Conservation (phyloP, 306 rosid genomes). For the Trifolium dubium region DNA sequence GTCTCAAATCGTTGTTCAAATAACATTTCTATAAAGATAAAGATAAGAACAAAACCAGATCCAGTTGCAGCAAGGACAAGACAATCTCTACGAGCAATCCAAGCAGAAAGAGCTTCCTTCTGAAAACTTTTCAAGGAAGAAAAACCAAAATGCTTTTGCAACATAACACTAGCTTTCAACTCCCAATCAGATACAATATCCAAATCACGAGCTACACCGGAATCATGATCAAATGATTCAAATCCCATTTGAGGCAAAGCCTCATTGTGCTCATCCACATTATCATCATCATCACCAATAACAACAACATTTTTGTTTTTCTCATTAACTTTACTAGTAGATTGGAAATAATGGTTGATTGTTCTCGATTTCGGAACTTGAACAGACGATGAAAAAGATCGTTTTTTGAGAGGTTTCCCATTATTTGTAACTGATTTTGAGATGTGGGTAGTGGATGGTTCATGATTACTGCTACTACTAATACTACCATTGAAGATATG, state of each 20-base stretch:
- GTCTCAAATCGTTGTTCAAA: not conserved
- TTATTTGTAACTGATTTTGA: slow-evolving; percentile 31
- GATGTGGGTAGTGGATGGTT: slow-evolving; percentile 37
- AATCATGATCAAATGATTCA: slow-evolving; percentile 21
- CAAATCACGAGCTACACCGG: not conserved
- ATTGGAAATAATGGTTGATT: slow-evolving; percentile 66
- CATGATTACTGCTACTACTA: not conserved
- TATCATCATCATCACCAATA: slow-evolving; percentile 2
- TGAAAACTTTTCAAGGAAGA: slow-evolving; percentile 71
- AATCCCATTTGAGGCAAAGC: slow-evolving; percentile 30
- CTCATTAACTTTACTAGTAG: slow-evolving; percentile 40
- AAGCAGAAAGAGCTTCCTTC: slow-evolving; percentile 77
- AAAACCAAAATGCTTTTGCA: slow-evolving; percentile 77
- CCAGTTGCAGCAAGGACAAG: slow-evolving; percentile 96
- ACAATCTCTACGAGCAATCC: slow-evolving; percentile 73
- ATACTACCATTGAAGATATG: slow-evolving; percentile 48
- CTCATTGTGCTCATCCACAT: slow-evolving; percentile 45
- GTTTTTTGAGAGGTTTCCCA: slow-evolving; percentile 43
- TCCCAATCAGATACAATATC: slow-evolving; percentile 60
- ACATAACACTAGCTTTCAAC: slow-evolving; percentile 48
- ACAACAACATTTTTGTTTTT: slow-evolving; percentile 34
- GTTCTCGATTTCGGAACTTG: slow-evolving; percentile 69
- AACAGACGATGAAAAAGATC: slow-evolving; percentile 39
- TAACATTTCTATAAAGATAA: slow-evolving; percentile 8
- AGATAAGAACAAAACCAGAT: slow-evolving; percentile 69